These are phyloP conservation scores for Chiua sp. DNA, from an alignment of 1,284 basidiomycete species.

Conservation along the genomic window DNA sequence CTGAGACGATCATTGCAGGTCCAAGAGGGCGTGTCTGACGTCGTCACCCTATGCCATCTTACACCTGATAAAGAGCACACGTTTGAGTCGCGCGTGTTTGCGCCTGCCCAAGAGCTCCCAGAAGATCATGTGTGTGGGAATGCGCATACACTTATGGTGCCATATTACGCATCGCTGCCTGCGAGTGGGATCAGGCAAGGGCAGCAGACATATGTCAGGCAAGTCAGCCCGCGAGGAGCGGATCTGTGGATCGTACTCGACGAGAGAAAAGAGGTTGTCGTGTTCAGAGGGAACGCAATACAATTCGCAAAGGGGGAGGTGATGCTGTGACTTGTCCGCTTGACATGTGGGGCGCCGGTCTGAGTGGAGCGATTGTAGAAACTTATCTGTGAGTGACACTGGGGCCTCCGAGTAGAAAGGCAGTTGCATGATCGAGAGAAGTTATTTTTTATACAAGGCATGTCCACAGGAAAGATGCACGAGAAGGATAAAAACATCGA, in stretches of 20 bases:
- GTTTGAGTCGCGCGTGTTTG: too few relatives aligned
- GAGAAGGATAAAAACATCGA: slow-evolving; percentile 1
- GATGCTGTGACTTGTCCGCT: background rate
- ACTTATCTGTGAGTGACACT: background rate
- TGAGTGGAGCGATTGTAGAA: too few relatives aligned
- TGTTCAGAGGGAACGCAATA: slow-evolving; percentile 44
- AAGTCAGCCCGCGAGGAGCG: slow-evolving; percentile 59
- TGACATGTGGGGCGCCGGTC: too few relatives aligned
- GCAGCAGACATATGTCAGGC: slow-evolving; percentile 45
- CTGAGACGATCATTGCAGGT: too few relatives aligned
- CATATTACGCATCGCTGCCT: slow-evolving; percentile 54
- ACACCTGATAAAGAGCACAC: too few relatives aligned
- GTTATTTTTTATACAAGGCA: slow-evolving; percentile 10
- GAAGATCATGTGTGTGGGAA: slow-evolving; percentile 50
- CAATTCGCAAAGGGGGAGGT: slow-evolving; percentile 41
- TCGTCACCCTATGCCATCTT: too few relatives aligned
- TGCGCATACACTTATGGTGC: slow-evolving; percentile 57
- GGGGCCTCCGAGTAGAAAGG: background rate
- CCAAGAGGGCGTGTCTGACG: too few relatives aligned
- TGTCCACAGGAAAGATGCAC: slow-evolving; percentile 14
- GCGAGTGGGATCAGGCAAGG: slow-evolving; percentile 30
- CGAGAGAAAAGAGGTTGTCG: slow-evolving; percentile 38
- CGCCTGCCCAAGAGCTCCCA: too few relatives aligned
- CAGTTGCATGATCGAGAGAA: background rate
- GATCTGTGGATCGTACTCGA: slow-evolving; percentile 47